Base-by-base conservation (phyloP, 2,329 filamentous ascomycete genomes). In the Trichoderma koningiopsis region DNA sequence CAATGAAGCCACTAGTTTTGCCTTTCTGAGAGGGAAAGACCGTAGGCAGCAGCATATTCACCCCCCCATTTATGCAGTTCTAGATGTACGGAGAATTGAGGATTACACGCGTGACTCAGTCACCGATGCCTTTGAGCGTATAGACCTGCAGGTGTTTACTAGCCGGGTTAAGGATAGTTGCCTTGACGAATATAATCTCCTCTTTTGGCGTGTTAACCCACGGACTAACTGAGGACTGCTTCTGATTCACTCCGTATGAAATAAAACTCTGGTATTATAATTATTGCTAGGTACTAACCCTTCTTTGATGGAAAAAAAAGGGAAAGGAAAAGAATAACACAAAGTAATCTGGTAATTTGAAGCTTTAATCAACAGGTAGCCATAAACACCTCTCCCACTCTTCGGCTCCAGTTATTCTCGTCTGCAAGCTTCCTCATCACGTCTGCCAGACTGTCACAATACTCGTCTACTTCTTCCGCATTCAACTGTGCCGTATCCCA, bases 401-500 rank as follows among this genome's bases (percentile, higher is more conserved):
- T 72, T 65, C 72, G 76, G 4, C 75, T 49, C 78, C 76, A 77
- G 63, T 79, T 79, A 0, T 43, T 49, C 56, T 75, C 70, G 24
- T 73, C 71, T 0, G 71, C 74, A 7, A 81, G 52, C 31, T 69
- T 73, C 57, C 79, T 72, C 76, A 80, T 73, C 1, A 79, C 73
- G 19, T 76, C 74, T 4, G 76, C 75, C 61, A 81, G 70, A 0
- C 24, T 33, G 10, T 79, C 76, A 22, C 78, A 80, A 64, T 76
- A 71, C 0, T 49, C 70, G 27, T 81, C 76, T 0, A 81, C 72
- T 57, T 81, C 75, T 11, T 60, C 69, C 3, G 73, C 74, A 33
- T 76, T 79, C 76, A 81, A 73, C 72, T 81, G 80, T 1, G 80
- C 78, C n/a, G 80, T 81, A 55, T 81, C 80, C 80, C 80, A 81